Conservation (phyloP, 768 basidiomycete genomes). For the Mrakia hoshinonis region DNA sequence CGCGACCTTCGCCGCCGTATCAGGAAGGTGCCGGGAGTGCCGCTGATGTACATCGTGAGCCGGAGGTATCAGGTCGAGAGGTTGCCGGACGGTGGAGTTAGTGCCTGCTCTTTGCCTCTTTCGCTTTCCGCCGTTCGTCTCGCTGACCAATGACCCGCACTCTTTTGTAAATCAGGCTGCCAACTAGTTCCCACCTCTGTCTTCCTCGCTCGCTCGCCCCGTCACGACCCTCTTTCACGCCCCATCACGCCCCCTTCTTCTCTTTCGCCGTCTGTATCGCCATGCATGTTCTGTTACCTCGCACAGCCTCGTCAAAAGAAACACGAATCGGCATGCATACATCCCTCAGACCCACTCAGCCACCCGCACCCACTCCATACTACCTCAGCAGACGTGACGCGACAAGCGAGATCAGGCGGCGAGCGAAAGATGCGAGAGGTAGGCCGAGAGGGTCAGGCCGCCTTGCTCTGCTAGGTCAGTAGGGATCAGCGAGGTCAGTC, state of each 20-base stretch:
- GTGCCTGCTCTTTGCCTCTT: not conserved
- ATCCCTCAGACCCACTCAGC: not conserved
- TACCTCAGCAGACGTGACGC: no score
- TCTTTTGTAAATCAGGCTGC: not conserved
- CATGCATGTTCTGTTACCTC: not conserved
- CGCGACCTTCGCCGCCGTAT: conserved; percentile 83
- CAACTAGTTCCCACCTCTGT: not conserved
- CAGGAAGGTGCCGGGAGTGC: conserved; percentile 75
- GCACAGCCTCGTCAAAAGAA: no score
- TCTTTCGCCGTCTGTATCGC: not conserved
- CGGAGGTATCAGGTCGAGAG: conserved; percentile 89
- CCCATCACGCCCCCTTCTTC: not conserved
- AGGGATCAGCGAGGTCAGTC: no score
- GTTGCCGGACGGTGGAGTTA: conserved; percentile 57
- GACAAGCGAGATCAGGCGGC: no score
- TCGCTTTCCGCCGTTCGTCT: not conserved
- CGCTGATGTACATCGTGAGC: conserved; percentile 93
- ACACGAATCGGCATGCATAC: no score
- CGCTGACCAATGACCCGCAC: not conserved
- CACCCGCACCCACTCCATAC: not conserved
- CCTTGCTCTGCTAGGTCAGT: no score
- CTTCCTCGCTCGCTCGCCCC: not conserved
- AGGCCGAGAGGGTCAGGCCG: no score
- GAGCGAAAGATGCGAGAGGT: no score
- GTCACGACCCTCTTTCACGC: not conserved